These are phyloP conservation scores for Fusarium euwallaceae DNA, from an alignment of 2,329 filamentous ascomycete genomes.

Conservation along the genomic window DNA sequence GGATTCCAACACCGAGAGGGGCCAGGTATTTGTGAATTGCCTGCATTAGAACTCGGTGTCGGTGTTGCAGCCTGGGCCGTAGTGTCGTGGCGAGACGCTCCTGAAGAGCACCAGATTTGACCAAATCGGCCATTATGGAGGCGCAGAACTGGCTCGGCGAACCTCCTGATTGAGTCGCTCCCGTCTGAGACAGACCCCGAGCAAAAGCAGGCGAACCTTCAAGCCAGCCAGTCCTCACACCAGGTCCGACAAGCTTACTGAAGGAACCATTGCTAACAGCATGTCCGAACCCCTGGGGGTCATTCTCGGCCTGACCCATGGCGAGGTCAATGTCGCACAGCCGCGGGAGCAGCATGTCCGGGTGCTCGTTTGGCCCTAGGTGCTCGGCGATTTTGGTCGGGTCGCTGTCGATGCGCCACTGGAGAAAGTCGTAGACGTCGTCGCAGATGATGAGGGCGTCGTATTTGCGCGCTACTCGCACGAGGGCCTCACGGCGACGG, in stretches of 20 bases:
- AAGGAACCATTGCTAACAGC: conserved; percentile 89
- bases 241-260: conserved; percentile 87
- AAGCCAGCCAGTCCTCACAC: conserved; percentile 88
- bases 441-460: conserved; percentile 89
- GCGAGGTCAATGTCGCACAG: conserved; percentile 83
- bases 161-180: conserved; percentile 68
- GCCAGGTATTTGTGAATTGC: conserved; percentile 71
- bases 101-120: conserved; percentile 60
- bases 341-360: conserved; percentile 74
- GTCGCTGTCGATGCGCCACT: conserved; percentile 71
- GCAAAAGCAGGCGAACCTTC: conserved; percentile 74
- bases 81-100: conserved; percentile 58
- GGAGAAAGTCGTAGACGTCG: conserved; percentile 94
- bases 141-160: conserved; percentile 69
- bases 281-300: conserved; percentile 76
- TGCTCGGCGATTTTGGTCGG: conserved; percentile 36
- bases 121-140: conserved; percentile 63
- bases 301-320: conserved; percentile 66
- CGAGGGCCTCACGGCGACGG: conserved; percentile 73
- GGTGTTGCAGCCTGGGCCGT: conserved; percentile 59
- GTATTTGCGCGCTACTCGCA: conserved; percentile 81
- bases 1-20: conserved; percentile 70
- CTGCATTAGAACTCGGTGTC: conserved; percentile 65
- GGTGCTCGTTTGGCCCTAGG: conserved; percentile 49
- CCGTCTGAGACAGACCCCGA: conserved; percentile 65